Conservation (phyloP, 108 stramenopile genomes). For the Pseudonitzschia delicatissima region DNA sequence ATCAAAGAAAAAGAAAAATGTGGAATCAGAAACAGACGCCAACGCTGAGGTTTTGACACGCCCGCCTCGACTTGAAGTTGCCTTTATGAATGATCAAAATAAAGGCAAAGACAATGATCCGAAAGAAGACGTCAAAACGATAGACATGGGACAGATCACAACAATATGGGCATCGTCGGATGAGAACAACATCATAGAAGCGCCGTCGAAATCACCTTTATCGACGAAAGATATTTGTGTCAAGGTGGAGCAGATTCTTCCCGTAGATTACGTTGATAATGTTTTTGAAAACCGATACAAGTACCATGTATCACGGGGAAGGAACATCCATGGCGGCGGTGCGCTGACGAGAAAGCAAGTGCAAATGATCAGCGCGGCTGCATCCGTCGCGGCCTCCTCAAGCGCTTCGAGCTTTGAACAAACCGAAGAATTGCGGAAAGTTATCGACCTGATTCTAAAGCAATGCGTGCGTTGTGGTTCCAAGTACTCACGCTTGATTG, state of each 20-base stretch:
- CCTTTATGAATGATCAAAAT: neutral
- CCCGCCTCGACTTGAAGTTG: constrained; percentile 1
- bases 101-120: neutral
- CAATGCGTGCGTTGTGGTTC: constrained; percentile 8
- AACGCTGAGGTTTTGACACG: neutral
- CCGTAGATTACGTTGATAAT: constrained; percentile 42
- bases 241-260: constrained; percentile 12
- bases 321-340: neutral
- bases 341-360: constrained; percentile 20
- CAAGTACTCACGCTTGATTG: neutral
- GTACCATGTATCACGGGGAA: constrained; percentile 17
- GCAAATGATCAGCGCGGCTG: constrained; percentile 15
- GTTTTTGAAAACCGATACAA: constrained; percentile 56
- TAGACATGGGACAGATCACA: constrained; percentile 66
- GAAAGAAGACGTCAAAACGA: neutral
- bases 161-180: constrained; percentile 54
- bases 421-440: neutral
- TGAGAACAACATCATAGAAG: constrained; percentile 1
- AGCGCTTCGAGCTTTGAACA: neutral
- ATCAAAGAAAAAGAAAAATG: neutral
- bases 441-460: constrained; percentile 1
- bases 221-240: constrained; percentile 6
- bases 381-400: neutral
- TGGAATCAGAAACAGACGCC: neutral
- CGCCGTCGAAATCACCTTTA: neutral